These are phyloP conservation scores for Quercus tomentella DNA, from an alignment of 331 rosid species.

Conservation along the genomic window DNA sequence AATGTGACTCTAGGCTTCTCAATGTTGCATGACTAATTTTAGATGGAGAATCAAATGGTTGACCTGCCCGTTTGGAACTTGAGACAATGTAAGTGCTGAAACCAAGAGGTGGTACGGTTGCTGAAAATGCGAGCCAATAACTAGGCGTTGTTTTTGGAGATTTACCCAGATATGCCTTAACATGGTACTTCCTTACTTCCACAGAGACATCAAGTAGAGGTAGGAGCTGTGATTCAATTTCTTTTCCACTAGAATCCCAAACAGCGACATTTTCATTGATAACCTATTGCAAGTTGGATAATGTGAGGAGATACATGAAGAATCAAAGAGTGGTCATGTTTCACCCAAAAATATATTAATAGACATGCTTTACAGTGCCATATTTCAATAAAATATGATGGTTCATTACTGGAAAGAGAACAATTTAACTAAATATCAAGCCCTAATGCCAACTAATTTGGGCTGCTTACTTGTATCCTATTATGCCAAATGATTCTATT, in stretches of 20 bases:
- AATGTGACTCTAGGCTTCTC: background rate
- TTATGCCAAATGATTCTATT: background rate
- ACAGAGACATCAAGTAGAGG: conserved; percentile 43
- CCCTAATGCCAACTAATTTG: background rate
- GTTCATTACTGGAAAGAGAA: background rate
- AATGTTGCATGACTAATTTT: conserved; percentile 12
- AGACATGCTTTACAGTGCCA: too few species aligned
- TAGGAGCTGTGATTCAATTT: conserved; percentile 60
- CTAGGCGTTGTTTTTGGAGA: conserved; percentile 46
- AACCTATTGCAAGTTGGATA: conserved; percentile 41
- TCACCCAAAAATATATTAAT: background rate
- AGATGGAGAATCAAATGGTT: background rate
- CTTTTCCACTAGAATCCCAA: conserved; percentile 54
- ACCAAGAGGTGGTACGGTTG: conserved; percentile 78
- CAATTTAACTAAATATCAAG: background rate
- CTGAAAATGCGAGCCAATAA: conserved; percentile 80
- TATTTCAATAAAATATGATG: background rate
- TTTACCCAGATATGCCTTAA: conserved; percentile 54
- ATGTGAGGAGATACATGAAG: background rate
- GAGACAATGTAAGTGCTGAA: conserved; percentile 75
- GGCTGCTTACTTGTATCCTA: background rate
- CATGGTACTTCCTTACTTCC: conserved; percentile 45
- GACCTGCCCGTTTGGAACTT: conserved; percentile 51
- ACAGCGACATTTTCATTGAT: conserved; percentile 47
- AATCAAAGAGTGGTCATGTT: background rate